Evolutionary conservation across 2,329 filamentous ascomycete genomes (phyloP).

Genomic region (Westerdykella ornata): DNA sequence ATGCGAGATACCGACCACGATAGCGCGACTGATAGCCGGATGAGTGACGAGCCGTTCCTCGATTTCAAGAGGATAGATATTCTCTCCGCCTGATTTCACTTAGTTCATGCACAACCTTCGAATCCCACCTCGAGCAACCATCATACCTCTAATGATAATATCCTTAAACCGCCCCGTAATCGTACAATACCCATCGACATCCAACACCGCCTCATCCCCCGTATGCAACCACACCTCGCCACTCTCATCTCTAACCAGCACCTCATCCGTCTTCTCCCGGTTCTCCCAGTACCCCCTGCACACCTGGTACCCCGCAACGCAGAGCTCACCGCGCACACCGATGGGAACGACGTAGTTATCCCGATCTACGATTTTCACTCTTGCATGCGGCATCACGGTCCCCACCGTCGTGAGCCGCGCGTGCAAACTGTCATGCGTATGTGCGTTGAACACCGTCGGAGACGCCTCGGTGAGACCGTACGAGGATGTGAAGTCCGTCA

Average conservation of each 20-base stretch:
- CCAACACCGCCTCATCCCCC: slow-evolving; percentile 36
- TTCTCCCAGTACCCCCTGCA: slow-evolving; percentile 61
- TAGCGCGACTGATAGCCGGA: slow-evolving; percentile 54
- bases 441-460: slow-evolving; percentile 75
- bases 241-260: slow-evolving; percentile 59
- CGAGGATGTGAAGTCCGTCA: slow-evolving; percentile 59
- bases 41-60: slow-evolving; percentile 65
- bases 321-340: slow-evolving; percentile 65
- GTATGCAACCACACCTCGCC: slow-evolving; percentile 41
- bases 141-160: slow-evolving; percentile 63
- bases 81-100: slow-evolving; percentile 28
- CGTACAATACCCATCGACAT: slow-evolving; percentile 52
- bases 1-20: slow-evolving; percentile 64
- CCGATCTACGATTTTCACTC: slow-evolving; percentile 69
- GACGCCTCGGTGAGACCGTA: slow-evolving; percentile 67
- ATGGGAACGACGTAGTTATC: slow-evolving; percentile 60
- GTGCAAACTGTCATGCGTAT: slow-evolving; percentile 63
- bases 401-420: slow-evolving; percentile 65
- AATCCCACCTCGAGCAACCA: not conserved
- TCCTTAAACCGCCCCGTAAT: slow-evolving; percentile 75
- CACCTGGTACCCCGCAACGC: slow-evolving; percentile 70
- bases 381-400: slow-evolving; percentile 64
- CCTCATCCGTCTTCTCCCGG: slow-evolving; percentile 65
- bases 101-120: not conserved
- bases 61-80: slow-evolving; percentile 62